phyloP scores from a whole-genome alignment of 192 early-diverging fungal genomes.

The Umbelopsis sp. region DNA sequence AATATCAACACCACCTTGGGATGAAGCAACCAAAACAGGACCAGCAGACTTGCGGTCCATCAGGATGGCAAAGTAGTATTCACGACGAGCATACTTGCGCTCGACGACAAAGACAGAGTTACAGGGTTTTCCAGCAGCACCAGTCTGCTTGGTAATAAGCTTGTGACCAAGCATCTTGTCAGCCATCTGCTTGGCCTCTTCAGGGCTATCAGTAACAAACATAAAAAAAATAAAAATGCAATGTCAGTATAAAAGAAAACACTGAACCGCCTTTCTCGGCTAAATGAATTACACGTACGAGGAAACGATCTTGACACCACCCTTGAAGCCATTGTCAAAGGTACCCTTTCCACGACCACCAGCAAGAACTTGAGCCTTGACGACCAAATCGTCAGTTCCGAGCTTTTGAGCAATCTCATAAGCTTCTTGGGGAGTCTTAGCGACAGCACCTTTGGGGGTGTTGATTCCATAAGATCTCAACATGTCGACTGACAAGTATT shows the following conservation, averaged over 20 bases:
- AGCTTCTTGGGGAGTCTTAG: conserved; percentile 86
- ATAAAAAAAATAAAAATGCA: too few species aligned
- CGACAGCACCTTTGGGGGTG: conserved; percentile 86
- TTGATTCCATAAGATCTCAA: conserved; percentile 91
- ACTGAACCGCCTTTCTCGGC: too few species aligned
- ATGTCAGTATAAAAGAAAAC: too few species aligned
- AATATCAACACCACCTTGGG: conserved; percentile 98
- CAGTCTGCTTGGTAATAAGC: conserved; percentile 99
- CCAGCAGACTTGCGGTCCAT: conserved; percentile 95
- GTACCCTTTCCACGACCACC: conserved; percentile 98
- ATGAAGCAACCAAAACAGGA: conserved; percentile 94
- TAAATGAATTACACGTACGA: conserved; percentile 64
- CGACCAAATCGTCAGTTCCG: conserved; percentile 43
- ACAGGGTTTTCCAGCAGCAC: conserved; percentile 91
- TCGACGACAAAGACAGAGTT: conserved; percentile 93
- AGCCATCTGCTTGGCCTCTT: conserved; percentile 85
- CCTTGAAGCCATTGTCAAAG: conserved; percentile 95
- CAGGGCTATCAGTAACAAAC: conserved; percentile 56
- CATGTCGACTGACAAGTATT: conserved; percentile 94
- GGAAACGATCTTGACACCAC: conserved; percentile 92
- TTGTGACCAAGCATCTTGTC: conserved; percentile 97
- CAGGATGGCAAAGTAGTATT: conserved; percentile 99
- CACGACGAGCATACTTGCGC: conserved; percentile 93
- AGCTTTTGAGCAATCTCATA: conserved; percentile 82
- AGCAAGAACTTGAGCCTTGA: conserved; percentile 81